Evolutionary conservation across 495 filamentous ascomycete species (phyloP).

Genomic region (Daldinia childiae): DNA sequence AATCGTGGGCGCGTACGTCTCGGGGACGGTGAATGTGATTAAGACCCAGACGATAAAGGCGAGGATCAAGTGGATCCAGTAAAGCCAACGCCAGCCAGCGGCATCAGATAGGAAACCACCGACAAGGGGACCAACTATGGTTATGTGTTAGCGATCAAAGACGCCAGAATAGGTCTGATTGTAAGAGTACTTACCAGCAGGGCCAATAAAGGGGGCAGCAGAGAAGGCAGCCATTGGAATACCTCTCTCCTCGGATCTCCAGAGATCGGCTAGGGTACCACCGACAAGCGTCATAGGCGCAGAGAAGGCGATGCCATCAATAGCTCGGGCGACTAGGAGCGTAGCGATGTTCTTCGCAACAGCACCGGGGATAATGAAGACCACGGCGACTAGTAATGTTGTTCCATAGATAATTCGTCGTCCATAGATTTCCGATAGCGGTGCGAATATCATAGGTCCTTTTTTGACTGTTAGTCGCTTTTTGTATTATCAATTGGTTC

Average conservation of each 20-base stretch:
- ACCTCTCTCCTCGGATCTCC: constrained; percentile 82
- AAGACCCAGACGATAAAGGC: constrained; percentile 70
- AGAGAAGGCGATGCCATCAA: constrained; percentile 84
- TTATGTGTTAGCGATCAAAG: constrained; percentile 21
- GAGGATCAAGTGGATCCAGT: constrained; percentile 83
- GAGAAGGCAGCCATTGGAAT: constrained; percentile 88
- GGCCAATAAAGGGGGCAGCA: constrained; percentile 80
- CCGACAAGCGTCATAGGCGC: constrained; percentile 87
- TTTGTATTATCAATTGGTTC: constrained; percentile 7
- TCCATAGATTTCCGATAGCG: constrained; percentile 76
- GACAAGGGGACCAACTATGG: constrained; percentile 68
- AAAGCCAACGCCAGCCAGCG: constrained; percentile 83
- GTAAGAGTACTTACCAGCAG: constrained; percentile 61
- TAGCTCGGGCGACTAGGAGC: constrained; percentile 73
- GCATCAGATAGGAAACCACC: constrained; percentile 78
- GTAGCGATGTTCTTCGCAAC: constrained; percentile 78
- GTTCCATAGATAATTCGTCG: constrained; percentile 72
- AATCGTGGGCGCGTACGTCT: constrained; percentile 80
- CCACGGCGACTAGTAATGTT: constrained; percentile 70
- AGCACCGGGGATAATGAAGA: constrained; percentile 82
- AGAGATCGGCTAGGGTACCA: constrained; percentile 81
- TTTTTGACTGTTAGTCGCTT: constrained; percentile 44
- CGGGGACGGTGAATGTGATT: constrained; percentile 82
- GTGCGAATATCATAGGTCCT: constrained; percentile 81
- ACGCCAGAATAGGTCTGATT: neutral